These are phyloP conservation scores for Geranium rotundifolium DNA, from an alignment of 345 rosid species.

Conservation along the genomic window DNA sequence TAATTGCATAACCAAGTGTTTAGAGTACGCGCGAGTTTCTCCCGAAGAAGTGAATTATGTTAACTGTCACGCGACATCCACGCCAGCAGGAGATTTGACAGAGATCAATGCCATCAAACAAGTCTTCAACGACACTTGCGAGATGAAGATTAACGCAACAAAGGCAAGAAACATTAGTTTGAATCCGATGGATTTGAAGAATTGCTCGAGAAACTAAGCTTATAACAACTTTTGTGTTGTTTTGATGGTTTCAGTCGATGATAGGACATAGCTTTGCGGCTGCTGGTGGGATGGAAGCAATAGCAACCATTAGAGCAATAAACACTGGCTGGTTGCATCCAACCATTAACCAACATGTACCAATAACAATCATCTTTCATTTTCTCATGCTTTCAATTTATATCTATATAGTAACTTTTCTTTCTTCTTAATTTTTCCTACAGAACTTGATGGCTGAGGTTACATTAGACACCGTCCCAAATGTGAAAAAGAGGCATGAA, in stretches of 20 bases:
- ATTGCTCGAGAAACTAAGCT: no score
- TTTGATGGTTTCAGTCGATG: conserved; percentile 36
- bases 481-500: conserved; percentile 45
- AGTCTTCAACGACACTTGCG: conserved; percentile 55
- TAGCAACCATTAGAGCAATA: conserved; percentile 54
- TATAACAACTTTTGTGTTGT: no score
- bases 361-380: no score
- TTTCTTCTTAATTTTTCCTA: no score
- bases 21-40: no score
- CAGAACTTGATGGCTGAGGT: no score
- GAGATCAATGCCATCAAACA: conserved; percentile 61
- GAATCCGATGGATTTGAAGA: not conserved
- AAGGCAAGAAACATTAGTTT: conserved; percentile 27
- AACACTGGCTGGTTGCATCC: no score
- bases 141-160: conserved; percentile 61
- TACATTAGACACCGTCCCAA: no score
- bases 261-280: conserved; percentile 67
- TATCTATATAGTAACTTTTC: no score
- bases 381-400: no score
- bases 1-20: no score
- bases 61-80: conserved; percentile 66
- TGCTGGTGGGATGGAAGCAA: conserved; percentile 61
- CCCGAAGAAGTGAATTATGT: conserved; percentile 41
- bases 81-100: conserved; percentile 58
- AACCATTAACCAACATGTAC: no score